phyloP scores from a whole-genome alignment of 805 yeast genomes.

The Sugiyamaella boreocaroliniensis region DNA sequence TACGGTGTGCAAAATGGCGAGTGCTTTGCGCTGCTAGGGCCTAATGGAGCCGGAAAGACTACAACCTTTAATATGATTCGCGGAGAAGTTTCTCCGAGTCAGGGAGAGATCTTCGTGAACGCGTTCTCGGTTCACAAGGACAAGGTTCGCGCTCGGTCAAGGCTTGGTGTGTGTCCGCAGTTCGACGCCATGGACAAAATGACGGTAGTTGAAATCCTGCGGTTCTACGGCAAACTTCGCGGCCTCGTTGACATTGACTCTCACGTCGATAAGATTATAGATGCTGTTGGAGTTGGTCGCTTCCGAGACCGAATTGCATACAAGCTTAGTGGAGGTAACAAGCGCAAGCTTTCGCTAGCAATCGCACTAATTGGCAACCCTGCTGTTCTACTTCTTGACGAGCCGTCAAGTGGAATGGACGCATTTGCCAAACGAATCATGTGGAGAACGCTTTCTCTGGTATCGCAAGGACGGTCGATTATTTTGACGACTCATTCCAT shows the following conservation, averaged over 20 bases:
- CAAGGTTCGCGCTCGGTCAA: slow-evolving; percentile 27
- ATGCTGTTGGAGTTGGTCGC: slow-evolving; percentile 31
- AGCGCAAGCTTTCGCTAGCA: slow-evolving; percentile 32
- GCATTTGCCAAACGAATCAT: slow-evolving; percentile 34
- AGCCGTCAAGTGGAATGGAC: slow-evolving; percentile 36
- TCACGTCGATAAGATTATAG: slow-evolving; percentile 28
- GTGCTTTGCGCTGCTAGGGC: slow-evolving; percentile 33
- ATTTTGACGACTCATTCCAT: slow-evolving; percentile 34
- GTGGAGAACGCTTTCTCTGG: slow-evolving; percentile 32
- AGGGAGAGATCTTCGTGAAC: slow-evolving; percentile 28
- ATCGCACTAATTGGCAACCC: slow-evolving; percentile 34
- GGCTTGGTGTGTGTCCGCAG: slow-evolving; percentile 35
- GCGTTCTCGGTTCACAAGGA: slow-evolving; percentile 24
- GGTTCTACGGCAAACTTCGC: slow-evolving; percentile 29
- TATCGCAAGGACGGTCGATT: slow-evolving; percentile 29
- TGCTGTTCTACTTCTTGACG: slow-evolving; percentile 32
- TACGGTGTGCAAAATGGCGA: slow-evolving; percentile 30
- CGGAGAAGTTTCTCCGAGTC: slow-evolving; percentile 29
- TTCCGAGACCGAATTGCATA: slow-evolving; percentile 28
- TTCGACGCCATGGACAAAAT: slow-evolving; percentile 35
- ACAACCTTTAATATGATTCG: slow-evolving; percentile 34
- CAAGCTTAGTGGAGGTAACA: slow-evolving; percentile 33
- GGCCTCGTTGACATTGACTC: slow-evolving; percentile 24
- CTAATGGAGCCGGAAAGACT: slow-evolving; percentile 35
- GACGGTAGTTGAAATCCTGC: slow-evolving; percentile 29